Base-by-base conservation (phyloP, 306 rosid genomes). In the Abrus pulchellus region DNA sequence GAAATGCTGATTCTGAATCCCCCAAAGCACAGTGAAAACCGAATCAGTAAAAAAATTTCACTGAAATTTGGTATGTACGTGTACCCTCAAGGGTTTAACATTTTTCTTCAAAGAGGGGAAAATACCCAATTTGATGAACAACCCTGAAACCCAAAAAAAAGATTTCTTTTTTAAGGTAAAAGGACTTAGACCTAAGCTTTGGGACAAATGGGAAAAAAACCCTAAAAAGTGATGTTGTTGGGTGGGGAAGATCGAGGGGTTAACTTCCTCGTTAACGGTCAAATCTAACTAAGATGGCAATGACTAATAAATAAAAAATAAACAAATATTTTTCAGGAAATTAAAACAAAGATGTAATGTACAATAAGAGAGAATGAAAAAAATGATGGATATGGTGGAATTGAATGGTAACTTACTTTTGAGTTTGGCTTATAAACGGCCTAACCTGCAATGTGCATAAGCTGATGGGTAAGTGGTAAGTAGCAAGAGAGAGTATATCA, bases 221-320 rank as follows among this genome's bases (percentile, higher is more conserved):
- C 85, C 85, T 78, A 76, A 54, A 54, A 38, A 3, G 52, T 68
- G 56, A 68, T 28, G 43, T 2, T 11, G 55, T 41, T 45, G 56
- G 69, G 4, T n/a, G 67, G 30, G 68, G 73, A 55, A 82, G 76
- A 76, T 66, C 47, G 76, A 87, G 45, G 66, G 28, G 59, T 36
- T 60, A 45, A 83, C 72, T 62, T 66, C 27, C 56, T 48, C 65
- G 30, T 56, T 43, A 81, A 85, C 77, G 71, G 87, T 83, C 79
- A 86, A 81, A 85, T 76, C 84, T 63, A 78, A 49, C 11, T 34
- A 29, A 64, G 48, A 67, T 74, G 27, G 32, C 52, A 13, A 57
- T 62, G 40, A 55, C 36, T 27, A 27, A 30, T 53, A 82, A 33
- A 59, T 38, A 5, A 45, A 63, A 0, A 50, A 11, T 10, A 20